phyloP scores from a whole-genome alignment of 2,329 filamentous ascomycete species.

The Tolypocladium guangdongense region DNA sequence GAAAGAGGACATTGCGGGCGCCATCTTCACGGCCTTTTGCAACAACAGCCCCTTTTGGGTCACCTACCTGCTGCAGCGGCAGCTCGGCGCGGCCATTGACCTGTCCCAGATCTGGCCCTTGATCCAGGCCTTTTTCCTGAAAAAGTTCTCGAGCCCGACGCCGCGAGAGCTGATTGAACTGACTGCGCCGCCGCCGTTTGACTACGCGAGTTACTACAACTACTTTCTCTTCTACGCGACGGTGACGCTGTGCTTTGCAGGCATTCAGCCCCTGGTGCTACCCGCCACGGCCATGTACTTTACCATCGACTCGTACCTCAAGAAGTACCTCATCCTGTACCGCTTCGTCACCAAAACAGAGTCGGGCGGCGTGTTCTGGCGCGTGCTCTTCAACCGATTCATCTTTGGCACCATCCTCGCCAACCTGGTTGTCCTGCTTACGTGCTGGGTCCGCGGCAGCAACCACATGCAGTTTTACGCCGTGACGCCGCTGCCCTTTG shows the following conservation, averaged over 20 bases:
- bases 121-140: conserved; percentile 71
- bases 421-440: conserved; percentile 67
- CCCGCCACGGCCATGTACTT: conserved; percentile 87
- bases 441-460: conserved; percentile 60
- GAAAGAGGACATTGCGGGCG: conserved; percentile 48
- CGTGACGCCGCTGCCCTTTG: conserved; percentile 63
- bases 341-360: conserved; percentile 96
- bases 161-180: conserved; percentile 85
- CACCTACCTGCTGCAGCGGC: conserved; percentile 84
- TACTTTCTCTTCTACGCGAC: conserved; percentile 94
- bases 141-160: conserved; percentile 78
- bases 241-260: conserved; percentile 73
- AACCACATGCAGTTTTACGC: conserved; percentile 51
- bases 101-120: conserved; percentile 81
- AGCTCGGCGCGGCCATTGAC: conserved; percentile 87
- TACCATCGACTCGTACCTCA: conserved; percentile 72
- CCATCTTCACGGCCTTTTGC: conserved; percentile 66
- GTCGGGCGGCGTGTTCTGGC: conserved; percentile 88
- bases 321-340: conserved; percentile 92
- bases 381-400: conserved; percentile 84
- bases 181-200: conserved; percentile 84
- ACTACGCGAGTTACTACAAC: conserved; percentile 96
- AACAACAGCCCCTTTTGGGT: conserved; percentile 86
- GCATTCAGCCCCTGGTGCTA: conserved; percentile 78
- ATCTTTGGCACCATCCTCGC: conserved; percentile 71